A percentile compares a stretch with the other conserved stretches of the same genome.
Conservation (phyloP, 2,329 filamentous ascomycete genomes). For the Torrubiellomyces zombiae region DNA sequence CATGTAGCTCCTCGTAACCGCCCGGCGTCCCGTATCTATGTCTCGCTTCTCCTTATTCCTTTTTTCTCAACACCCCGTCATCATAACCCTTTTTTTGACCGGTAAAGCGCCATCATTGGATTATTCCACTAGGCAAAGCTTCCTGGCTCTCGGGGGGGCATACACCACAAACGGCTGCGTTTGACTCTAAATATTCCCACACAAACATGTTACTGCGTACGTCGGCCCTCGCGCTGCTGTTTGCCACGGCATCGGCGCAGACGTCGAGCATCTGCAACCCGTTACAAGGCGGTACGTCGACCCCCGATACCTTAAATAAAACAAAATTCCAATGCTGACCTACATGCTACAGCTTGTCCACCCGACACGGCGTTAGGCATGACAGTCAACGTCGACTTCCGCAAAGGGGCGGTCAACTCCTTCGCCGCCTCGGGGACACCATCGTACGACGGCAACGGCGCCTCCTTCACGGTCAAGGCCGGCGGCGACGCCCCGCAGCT, state of each 20-base stretch:
- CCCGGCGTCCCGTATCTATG: too few relatives aligned
- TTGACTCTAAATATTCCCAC: too few relatives aligned
- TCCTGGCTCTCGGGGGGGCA: too few relatives aligned
- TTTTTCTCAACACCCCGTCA: too few relatives aligned
- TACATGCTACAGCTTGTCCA: constrained; percentile 40
- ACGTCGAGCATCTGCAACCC: constrained; percentile 25
- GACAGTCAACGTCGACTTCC: constrained; percentile 74
- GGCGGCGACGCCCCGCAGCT: constrained; percentile 77
- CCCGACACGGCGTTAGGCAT: constrained; percentile 66
- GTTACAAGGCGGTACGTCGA: constrained; percentile 15
- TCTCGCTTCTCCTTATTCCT: too few relatives aligned
- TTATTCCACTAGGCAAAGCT: too few relatives aligned
- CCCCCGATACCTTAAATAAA: too few relatives aligned
- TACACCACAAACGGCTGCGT: too few relatives aligned
- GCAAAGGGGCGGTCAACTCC: constrained; percentile 56
- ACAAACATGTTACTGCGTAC: too few relatives aligned
- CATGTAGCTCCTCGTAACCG: too few relatives aligned
- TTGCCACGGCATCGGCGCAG: constrained; percentile 15
- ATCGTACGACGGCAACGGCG: constrained; percentile 62
- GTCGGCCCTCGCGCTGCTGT: constrained; percentile 6
- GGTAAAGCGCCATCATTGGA: too few relatives aligned
- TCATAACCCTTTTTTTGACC: too few relatives aligned
- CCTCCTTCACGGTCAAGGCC: constrained; percentile 60
- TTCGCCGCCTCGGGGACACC: constrained; percentile 57
- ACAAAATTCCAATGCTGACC: constrained; percentile 1